Percentiles rank a stretch among this genome's conserved stretches.
Evolutionary conservation across 1,284 basidiomycete species (phyloP).

Genomic region (Ustilago trichophora): DNA sequence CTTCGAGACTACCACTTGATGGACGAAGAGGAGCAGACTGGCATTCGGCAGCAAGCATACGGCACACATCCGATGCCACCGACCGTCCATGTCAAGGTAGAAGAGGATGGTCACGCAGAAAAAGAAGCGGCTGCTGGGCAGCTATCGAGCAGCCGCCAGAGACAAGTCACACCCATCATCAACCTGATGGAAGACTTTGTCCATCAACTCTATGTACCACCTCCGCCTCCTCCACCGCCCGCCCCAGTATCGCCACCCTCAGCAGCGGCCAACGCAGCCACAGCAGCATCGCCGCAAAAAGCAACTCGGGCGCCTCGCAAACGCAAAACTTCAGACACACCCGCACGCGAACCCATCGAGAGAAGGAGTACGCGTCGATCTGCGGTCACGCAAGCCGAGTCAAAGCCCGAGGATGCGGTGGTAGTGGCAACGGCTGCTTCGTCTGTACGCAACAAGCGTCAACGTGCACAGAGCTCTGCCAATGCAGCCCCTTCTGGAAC

Average conservation of each 20-base stretch:
- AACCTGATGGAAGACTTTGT: constrained; percentile 52
- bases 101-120: constrained; percentile 12
- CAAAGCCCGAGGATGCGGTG: not conserved
- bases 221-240: constrained; percentile 4
- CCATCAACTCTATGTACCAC: constrained; percentile 32
- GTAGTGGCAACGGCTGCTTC: not conserved
- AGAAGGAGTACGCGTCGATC: constrained; percentile 32
- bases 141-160: not conserved
- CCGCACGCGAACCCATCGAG: constrained; percentile 10
- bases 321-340: constrained; percentile 20
- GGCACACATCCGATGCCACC: constrained; percentile 15
- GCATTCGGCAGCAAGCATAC: constrained; percentile 39
- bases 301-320: constrained; percentile 16
- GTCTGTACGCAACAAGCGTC: constrained; percentile 16
- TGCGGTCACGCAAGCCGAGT: constrained; percentile 7
- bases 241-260: constrained; percentile 2
- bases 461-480: constrained; percentile 16
- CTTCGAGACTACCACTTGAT: constrained; percentile 40
- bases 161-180: constrained; percentile 6
- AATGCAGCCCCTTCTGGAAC: constrained; percentile 1
- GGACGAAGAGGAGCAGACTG: constrained; percentile 10
- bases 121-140: not conserved
- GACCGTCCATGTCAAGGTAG: constrained; percentile 16
- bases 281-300: constrained; percentile 6
- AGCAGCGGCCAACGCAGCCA: not conserved